These are phyloP conservation scores for Pyricularia sp. DNA, from an alignment of 2,329 filamentous ascomycete species.

Conservation along the genomic window DNA sequence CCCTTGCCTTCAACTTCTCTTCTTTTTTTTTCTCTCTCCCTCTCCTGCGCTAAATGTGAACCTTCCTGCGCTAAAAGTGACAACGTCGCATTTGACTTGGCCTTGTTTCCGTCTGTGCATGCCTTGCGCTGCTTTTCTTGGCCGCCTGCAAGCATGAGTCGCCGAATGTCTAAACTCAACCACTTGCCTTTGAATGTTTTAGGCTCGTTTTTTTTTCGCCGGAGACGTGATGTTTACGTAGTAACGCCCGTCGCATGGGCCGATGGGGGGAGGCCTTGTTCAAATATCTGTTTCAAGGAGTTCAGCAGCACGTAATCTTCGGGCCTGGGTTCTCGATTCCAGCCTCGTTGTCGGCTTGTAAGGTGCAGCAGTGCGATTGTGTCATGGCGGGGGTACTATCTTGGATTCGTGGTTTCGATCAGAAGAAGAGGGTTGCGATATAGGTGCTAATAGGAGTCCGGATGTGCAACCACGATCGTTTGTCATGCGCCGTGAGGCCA, in stretches of 20 bases:
- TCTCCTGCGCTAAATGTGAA: no score
- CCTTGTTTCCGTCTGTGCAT: no score
- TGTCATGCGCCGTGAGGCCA: not conserved
- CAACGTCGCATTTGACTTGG: no score
- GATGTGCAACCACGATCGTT: not conserved
- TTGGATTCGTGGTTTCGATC: not conserved
- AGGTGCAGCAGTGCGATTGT: not conserved
- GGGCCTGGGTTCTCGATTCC: not conserved
- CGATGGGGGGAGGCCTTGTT: not conserved
- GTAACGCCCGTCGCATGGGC: not conserved
- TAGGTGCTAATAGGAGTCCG: not conserved
- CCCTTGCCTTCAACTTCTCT: no score
- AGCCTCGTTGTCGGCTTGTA: no score
- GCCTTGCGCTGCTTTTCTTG: no score
- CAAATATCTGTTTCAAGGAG: not conserved
- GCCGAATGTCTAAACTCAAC: no score
- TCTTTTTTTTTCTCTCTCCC: no score
- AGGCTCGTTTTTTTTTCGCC: not conserved
- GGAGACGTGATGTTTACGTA: not conserved
- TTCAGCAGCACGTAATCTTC: not conserved
- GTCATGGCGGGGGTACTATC: not conserved
- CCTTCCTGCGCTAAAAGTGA: no score
- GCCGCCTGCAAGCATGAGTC: no score
- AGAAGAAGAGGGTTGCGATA: not conserved
- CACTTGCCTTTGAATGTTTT: not conserved